A percentile compares a stretch with the other conserved stretches of the same genome.
phyloP scores from a whole-genome alignment of 192 early-diverging fungal genomes.

The Haplosporangium gracile region DNA sequence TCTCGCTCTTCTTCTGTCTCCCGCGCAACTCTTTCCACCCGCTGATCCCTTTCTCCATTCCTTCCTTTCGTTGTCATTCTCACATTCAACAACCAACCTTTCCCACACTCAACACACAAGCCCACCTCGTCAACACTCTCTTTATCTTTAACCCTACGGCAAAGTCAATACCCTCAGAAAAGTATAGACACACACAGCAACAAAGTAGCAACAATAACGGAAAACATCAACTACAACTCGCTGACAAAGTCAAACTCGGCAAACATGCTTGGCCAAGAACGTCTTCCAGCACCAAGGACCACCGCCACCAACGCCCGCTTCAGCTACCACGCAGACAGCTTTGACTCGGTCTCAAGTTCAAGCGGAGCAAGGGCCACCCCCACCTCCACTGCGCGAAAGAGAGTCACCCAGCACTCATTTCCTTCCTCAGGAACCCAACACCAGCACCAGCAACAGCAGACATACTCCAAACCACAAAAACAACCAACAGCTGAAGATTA shows the following conservation, averaged over 20 bases:
- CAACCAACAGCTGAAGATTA: neutral
- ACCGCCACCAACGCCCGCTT: slow-evolving; percentile 4
- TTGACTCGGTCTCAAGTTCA: neutral
- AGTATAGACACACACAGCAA: neutral
- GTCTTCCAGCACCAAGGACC: neutral
- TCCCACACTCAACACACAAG: neutral
- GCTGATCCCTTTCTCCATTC: neutral
- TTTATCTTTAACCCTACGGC: neutral
- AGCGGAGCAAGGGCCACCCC: slow-evolving; percentile 1
- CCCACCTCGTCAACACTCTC: neutral
- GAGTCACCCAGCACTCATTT: slow-evolving; percentile 20
- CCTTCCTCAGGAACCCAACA: neutral
- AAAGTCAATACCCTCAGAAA: neutral
- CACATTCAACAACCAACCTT: neutral
- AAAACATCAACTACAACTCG: neutral
- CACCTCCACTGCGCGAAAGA: neutral
- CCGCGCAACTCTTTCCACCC: neutral
- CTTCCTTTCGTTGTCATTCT: neutral
- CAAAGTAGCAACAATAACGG: neutral
- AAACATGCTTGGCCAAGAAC: slow-evolving; percentile 34
- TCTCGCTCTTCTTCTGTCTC: neutral
- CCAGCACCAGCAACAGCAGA: neutral
- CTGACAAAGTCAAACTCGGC: neutral
- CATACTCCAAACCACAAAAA: slow-evolving; percentile 7
- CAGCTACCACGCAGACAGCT: slow-evolving; percentile 39